Base-by-base conservation (phyloP, 2,329 filamentous ascomycete genomes). In the Metarhizium humberi region DNA sequence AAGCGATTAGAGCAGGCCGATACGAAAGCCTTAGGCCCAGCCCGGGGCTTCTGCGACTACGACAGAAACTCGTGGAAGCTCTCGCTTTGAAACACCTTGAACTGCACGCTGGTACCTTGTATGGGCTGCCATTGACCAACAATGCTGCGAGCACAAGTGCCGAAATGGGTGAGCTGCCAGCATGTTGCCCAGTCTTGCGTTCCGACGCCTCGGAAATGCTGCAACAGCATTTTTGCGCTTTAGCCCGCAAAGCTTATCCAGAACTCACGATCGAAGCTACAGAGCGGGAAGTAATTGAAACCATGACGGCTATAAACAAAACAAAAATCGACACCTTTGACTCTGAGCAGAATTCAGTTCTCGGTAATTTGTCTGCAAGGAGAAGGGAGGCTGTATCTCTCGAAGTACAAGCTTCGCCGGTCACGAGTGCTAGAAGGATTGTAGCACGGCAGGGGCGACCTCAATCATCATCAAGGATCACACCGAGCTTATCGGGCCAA, bases 111-210 rank as follows among this genome's bases (percentile, higher is more conserved):
- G 48, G 38, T 13, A 3, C 16, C 51, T 29, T 30, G 8, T 8
- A 20, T 29, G 5, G 18, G 10, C 29, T 6, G 16, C 18, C 6
- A 6, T 16, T 16, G 11, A 48, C 7, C 2, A 25, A 46, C 14
- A 16, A 46, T 11, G 25, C 6, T 5, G 7, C 14, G 14, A 34
- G 32, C 32, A 34, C 14, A 18, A 32, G 8, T 18, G 7, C 29
- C 8, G 42, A 32, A 25, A 14, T 13, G 30, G 42, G 20, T 58
- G 78, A 82, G 60, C 64, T 4, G 56, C 71, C 32, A 63, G 70
- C 73, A 4, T 84, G 80, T 62, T 83, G 80, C 58, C 66, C 72
- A 3, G 73, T 75, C 51, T 68, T 83, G 20, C 62, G 69, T 18
- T 58, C 71, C 6, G 78, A 83, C 57, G 72, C 76, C 10, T 73